Conservation (phyloP, 1,139 yeast species). For the Debaryomyces fabryi region DNA sequence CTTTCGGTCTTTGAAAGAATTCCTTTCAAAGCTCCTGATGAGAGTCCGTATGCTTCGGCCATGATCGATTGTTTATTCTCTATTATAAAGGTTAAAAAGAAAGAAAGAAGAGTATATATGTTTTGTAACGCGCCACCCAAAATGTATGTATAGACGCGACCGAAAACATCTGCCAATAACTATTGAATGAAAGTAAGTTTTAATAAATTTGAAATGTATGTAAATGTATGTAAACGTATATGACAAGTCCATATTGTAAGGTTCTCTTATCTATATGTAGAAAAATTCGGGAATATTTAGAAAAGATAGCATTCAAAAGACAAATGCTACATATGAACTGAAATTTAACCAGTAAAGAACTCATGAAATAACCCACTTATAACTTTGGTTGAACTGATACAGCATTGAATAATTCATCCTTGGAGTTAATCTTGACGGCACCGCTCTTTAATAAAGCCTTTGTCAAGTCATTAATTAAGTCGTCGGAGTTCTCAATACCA, state of each 20-base stretch:
- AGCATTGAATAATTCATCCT: slow-evolving; percentile 48
- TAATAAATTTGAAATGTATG: background rate
- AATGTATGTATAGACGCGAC: slow-evolving; percentile 1
- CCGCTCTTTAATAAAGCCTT: slow-evolving; percentile 71
- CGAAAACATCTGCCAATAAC: slow-evolving; percentile 1
- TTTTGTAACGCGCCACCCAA: slow-evolving; percentile 11
- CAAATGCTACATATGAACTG: slow-evolving; percentile 6
- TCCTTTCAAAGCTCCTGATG: slow-evolving; percentile 30
- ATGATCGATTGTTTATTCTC: slow-evolving; percentile 4
- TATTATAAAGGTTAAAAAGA: background rate
- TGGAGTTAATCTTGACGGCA: slow-evolving; percentile 48
- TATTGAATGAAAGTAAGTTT: background rate
- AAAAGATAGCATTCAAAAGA: background rate
- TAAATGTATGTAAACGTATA: slow-evolving; percentile 1
- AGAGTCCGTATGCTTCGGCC: slow-evolving; percentile 14
- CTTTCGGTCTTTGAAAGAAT: slow-evolving; percentile 28
- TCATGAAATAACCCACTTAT: slow-evolving; percentile 14
- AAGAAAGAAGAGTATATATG: slow-evolving; percentile 6
- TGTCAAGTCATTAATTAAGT: slow-evolving; percentile 71
- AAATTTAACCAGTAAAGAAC: slow-evolving; percentile 2
- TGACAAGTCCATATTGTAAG: background rate
- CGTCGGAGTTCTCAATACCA: slow-evolving; percentile 75
- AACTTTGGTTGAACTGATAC: slow-evolving; percentile 46
- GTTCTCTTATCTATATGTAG: background rate
- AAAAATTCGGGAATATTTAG: background rate